phyloP scores from a whole-genome alignment of 2,329 filamentous ascomycete genomes.

The Aspergillus texensis region DNA sequence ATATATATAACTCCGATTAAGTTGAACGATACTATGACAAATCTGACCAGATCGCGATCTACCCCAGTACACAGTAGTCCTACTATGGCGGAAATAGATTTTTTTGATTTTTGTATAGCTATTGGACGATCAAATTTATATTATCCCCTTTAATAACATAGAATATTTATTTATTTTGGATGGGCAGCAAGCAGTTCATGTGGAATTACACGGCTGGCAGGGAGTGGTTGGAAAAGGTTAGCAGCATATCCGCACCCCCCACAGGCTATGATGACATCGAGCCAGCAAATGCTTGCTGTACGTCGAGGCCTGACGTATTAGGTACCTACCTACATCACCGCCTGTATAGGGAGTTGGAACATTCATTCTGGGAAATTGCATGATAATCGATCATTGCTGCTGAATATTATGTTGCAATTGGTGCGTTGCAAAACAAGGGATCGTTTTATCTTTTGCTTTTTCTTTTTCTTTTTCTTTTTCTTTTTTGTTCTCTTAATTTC shows the following conservation, averaged over 20 bases:
- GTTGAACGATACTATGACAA: neutral
- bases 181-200: neutral
- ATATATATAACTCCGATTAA: neutral
- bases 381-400: neutral
- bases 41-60: neutral
- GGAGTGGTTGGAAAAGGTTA: constrained; percentile 1
- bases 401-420: neutral
- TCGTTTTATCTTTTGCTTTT: neutral
- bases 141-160: neutral
- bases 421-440: neutral
- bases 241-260: constrained; percentile 6
- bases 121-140: neutral
- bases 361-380: neutral
- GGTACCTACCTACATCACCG: neutral
- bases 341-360: neutral
- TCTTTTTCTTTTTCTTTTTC: constrained; percentile 2
- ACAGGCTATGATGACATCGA: constrained; percentile 10
- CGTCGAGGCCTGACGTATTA: constrained; percentile 1
- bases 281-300: constrained; percentile 1
- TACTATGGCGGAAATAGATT: neutral
- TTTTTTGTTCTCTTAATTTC: neutral
- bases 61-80: neutral
- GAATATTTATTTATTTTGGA: neutral
- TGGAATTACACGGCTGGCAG: neutral
- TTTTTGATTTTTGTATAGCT: neutral